Conservation (phyloP, 805 yeast genomes). For the Isabelozyma gotoi region DNA sequence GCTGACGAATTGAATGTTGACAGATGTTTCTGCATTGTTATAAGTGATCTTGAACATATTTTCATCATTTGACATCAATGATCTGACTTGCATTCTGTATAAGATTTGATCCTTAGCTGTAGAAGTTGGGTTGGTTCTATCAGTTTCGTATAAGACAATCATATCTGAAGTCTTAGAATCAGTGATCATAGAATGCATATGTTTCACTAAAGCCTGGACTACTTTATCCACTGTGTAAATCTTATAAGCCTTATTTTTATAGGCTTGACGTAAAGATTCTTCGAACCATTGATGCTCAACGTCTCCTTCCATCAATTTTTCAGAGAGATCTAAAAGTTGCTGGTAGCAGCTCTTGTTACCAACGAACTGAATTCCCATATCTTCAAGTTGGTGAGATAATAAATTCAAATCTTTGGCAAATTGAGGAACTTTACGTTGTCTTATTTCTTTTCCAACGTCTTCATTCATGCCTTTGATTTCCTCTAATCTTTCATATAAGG, state of each 20-base stretch:
- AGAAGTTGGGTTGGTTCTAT: slow-evolving; percentile 61
- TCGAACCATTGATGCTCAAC: slow-evolving; percentile 94
- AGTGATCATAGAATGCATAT: slow-evolving; percentile 78
- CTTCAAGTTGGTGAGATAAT: slow-evolving; percentile 75
- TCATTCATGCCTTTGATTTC: slow-evolving; percentile 75
- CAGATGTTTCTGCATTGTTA: slow-evolving; percentile 50
- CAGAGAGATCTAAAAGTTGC: slow-evolving; percentile 76
- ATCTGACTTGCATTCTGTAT: slow-evolving; percentile 84
- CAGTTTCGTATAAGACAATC: slow-evolving; percentile 77
- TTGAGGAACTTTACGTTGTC: slow-evolving; percentile 57
- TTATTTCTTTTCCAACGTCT: slow-evolving; percentile 71
- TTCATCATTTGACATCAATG: slow-evolving; percentile 77
- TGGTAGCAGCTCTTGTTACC: slow-evolving; percentile 66
- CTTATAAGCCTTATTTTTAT: slow-evolving; percentile 89
- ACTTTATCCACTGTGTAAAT: slow-evolving; percentile 92
- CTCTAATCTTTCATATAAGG: slow-evolving; percentile 72
- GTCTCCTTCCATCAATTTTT: slow-evolving; percentile 80
- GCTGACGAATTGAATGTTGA: slow-evolving; percentile 79
- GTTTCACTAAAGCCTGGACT: slow-evolving; percentile 69
- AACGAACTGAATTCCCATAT: slow-evolving; percentile 71
- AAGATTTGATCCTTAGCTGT: slow-evolving; percentile 85
- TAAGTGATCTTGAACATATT: slow-evolving; percentile 87
- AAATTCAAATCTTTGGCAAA: slow-evolving; percentile 88
- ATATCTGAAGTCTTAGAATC: slow-evolving; percentile 82
- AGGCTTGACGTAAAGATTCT: slow-evolving; percentile 92